Evolutionary conservation across 495 filamentous ascomycete genomes (phyloP), one percentile per base, ranked within the genome.

Genomic region (Corynascus novoguineensis): DNA sequence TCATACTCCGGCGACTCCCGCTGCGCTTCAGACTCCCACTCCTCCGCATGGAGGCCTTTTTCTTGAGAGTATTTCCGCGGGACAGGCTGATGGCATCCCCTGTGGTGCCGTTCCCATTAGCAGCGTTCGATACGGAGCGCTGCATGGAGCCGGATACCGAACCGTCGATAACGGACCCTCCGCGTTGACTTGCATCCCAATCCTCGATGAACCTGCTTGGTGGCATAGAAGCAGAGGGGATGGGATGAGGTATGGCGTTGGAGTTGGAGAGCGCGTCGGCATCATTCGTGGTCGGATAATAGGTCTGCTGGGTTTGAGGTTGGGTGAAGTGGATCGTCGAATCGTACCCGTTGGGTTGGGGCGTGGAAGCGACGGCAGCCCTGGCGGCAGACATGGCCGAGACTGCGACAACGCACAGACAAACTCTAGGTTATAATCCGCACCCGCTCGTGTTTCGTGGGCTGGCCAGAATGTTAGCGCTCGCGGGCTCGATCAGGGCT

Each of bases 21-120:
- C 84, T 89, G 56, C 92, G 83, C 68, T 86, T 89, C 68, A 95
- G 67, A 61, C 89, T 95, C 7, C 75, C 81, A 50, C 77, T 84
- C 60, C 86, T 81, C 48, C 83, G 84, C 37, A 97, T 60, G 8
- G 90, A 95, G 5, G 75, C 76, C 72, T 88, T 90, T 79, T 97
- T 97, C 71, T 87, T 90, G 59, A 97, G 73, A 2, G 91, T 96
- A 44, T 86, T 84, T 42, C 85, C 80, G 45, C 90, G 77, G 41
- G 88, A 85, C 15, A 88, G 78, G 19, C 69, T 63, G 22, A 60
- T 50, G 2, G 65, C 71, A 14, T 69, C 64, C 17, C 69, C 70
- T 21, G 64, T 62, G 45, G 59, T 55, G 29, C 50, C 58, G 12
- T 28, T 48, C 5, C 52, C 65, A 27, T 75, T 73, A 77, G 74